Conservation (phyloP, 2,329 filamentous ascomycete species). For the Tolypocladium album region DNA sequence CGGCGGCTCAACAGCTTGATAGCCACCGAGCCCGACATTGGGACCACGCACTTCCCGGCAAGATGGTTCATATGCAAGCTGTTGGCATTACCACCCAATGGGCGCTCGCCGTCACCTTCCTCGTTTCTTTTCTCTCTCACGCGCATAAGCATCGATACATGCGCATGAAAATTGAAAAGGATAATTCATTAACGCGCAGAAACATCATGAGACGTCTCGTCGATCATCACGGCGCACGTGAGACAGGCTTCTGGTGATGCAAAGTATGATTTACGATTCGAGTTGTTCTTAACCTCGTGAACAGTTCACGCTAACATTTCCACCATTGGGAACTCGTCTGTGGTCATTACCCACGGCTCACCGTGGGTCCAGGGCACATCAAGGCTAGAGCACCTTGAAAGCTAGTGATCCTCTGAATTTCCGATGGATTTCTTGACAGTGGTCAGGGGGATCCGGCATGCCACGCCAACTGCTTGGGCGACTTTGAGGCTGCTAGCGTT, state of each 20-base stretch:
- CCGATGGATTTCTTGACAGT: background rate
- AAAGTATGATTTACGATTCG: background rate
- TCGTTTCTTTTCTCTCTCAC: background rate
- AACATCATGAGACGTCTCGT: background rate
- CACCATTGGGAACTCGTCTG: background rate
- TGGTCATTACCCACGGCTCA: background rate
- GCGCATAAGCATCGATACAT: background rate
- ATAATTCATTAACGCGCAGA: background rate
- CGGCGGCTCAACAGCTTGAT: background rate
- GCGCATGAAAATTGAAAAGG: background rate
- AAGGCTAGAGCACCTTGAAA: background rate
- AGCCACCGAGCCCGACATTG: background rate
- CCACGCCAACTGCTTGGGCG: background rate
- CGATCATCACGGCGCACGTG: background rate
- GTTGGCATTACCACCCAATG: background rate
- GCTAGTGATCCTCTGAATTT: background rate
- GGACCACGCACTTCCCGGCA: background rate
- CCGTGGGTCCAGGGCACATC: background rate
- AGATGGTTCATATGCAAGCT: background rate
- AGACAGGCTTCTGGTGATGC: background rate
- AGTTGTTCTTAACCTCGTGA: background rate
- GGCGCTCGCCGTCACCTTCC: background rate
- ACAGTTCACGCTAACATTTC: background rate
- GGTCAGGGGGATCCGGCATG: background rate
- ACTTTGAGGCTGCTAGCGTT: background rate